Percentiles rank a stretch among this genome's conserved stretches.
phyloP scores from a whole-genome alignment of 1,284 basidiomycete genomes.

The Ustilago cynodontis region DNA sequence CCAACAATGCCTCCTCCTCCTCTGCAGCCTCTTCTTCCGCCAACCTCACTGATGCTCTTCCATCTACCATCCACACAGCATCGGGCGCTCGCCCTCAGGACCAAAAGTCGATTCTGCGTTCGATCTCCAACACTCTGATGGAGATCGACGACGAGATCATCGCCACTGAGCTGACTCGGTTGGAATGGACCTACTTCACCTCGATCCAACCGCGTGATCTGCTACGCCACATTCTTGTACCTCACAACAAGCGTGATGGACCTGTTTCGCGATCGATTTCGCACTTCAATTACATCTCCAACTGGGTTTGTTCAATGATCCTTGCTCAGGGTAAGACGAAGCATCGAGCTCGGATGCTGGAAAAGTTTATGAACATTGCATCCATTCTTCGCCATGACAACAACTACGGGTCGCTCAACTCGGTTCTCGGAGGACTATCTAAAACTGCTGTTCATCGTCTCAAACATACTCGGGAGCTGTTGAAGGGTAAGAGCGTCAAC shows the following conservation, averaged over 20 bases:
- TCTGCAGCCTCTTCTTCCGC: conserved; percentile 18
- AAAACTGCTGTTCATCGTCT: conserved; percentile 63
- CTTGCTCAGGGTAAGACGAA: conserved; percentile 61
- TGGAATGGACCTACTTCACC: conserved; percentile 62
- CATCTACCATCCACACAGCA: background rate
- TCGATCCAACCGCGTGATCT: conserved; percentile 62
- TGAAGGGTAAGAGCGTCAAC: conserved; percentile 58
- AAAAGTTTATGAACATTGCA: conserved; percentile 65
- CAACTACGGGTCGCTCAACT: conserved; percentile 65
- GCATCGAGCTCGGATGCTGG: conserved; percentile 60
- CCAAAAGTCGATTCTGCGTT: conserved; percentile 53
- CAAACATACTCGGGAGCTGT: conserved; percentile 55
- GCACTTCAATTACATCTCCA: conserved; percentile 66
- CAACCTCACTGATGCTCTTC: conserved; percentile 5
- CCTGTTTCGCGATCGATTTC: conserved; percentile 60
- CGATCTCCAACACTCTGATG: conserved; percentile 57
- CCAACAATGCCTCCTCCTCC: conserved; percentile 7
- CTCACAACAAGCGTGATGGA: conserved; percentile 51
- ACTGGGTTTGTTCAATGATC: conserved; percentile 66
- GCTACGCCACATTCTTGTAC: conserved; percentile 61
- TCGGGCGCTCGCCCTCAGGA: conserved; percentile 16
- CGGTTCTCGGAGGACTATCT: conserved; percentile 59
- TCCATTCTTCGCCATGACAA: conserved; percentile 58
- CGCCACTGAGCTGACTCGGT: conserved; percentile 57
- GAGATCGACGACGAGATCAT: conserved; percentile 58